Conservation (phyloP, 441 rosid species). For the Arabidopsis hybrid region DNA sequence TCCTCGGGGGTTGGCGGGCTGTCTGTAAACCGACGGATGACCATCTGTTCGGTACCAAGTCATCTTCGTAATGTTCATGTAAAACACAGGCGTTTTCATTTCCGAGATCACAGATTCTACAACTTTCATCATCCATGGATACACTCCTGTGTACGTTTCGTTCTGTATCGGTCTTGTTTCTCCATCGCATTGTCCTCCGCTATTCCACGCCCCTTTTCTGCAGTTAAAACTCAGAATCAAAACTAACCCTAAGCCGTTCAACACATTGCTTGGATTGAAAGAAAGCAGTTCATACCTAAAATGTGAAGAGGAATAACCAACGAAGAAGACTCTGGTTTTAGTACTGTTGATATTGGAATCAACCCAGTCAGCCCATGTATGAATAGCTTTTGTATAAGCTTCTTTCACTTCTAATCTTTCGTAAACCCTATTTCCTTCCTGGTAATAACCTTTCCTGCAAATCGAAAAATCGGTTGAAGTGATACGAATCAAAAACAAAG, state of each 20-base stretch:
- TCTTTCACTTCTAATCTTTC: conserved; percentile 51
- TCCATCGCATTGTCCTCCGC: conserved; percentile 55
- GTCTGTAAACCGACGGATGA: conserved; percentile 55
- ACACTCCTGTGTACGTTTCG: conserved; percentile 44
- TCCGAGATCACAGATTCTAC: conserved; percentile 57
- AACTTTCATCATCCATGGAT: conserved; percentile 69
- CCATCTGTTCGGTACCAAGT: conserved; percentile 64
- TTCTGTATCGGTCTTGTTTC: conserved; percentile 50
- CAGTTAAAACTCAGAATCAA: conserved; percentile 3
- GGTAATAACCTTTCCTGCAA: conserved; percentile 63
- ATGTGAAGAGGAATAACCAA: conserved; percentile 69
- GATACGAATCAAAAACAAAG: conserved; percentile 6
- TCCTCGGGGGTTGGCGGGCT: conserved; percentile 29
- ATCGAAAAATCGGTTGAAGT: neutral
- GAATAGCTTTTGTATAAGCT: conserved; percentile 62
- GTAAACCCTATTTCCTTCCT: conserved; percentile 58
- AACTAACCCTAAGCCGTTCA: neutral
- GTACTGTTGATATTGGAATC: conserved; percentile 54
- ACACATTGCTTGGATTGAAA: neutral
- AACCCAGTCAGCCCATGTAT: conserved; percentile 67
- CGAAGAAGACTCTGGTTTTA: conserved; percentile 61
- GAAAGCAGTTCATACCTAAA: conserved; percentile 45
- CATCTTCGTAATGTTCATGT: conserved; percentile 67
- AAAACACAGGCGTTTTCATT: conserved; percentile 61
- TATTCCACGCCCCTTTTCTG: conserved; percentile 60